These are phyloP conservation scores for Kalmanozyma brasiliensis DNA, from an alignment of 1,284 basidiomycete species.

Conservation along the genomic window DNA sequence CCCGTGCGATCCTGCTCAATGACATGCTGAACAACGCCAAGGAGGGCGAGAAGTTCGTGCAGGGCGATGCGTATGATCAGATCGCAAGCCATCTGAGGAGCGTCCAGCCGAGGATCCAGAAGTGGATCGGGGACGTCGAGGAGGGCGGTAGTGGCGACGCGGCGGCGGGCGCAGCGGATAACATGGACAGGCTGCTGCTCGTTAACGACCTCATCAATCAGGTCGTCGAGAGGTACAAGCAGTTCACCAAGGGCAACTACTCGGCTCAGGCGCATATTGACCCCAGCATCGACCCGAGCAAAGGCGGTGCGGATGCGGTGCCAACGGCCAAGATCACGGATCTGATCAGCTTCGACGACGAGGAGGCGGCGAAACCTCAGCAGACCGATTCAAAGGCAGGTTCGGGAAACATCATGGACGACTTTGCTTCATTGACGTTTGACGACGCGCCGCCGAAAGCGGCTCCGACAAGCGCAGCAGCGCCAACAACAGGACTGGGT, in stretches of 20 bases:
- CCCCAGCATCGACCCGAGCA: conserved; percentile 65
- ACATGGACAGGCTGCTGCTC: conserved; percentile 90
- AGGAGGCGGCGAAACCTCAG: conserved; percentile 12
- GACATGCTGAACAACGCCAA: conserved; percentile 97
- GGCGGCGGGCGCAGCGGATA: conserved; percentile 72
- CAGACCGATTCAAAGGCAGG: neutral
- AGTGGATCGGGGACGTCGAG: conserved; percentile 94
- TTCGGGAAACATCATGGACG: conserved; percentile 48
- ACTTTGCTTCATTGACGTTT: conserved; percentile 62
- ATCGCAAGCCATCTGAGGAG: conserved; percentile 83
- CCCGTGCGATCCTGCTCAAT: conserved; percentile 90
- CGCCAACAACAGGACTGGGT: conserved; percentile 14
- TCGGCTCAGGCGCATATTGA: conserved; percentile 73
- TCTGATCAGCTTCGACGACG: conserved; percentile 66
- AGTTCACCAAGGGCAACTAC: conserved; percentile 89
- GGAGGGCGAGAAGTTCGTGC: conserved; percentile 72
- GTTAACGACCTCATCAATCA: conserved; percentile 98
- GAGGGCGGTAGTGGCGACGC: conserved; percentile 74
- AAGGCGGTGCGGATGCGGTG: conserved; percentile 60
- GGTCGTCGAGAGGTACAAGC: conserved; percentile 86
- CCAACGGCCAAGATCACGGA: conserved; percentile 63
- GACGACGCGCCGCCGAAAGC: conserved; percentile 24
- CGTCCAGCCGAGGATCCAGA: conserved; percentile 93
- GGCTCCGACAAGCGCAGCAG: neutral
- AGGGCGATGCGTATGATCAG: conserved; percentile 96